phyloP scores from a whole-genome alignment of 2,329 filamentous ascomycete genomes.

The Epichloe festucae region DNA sequence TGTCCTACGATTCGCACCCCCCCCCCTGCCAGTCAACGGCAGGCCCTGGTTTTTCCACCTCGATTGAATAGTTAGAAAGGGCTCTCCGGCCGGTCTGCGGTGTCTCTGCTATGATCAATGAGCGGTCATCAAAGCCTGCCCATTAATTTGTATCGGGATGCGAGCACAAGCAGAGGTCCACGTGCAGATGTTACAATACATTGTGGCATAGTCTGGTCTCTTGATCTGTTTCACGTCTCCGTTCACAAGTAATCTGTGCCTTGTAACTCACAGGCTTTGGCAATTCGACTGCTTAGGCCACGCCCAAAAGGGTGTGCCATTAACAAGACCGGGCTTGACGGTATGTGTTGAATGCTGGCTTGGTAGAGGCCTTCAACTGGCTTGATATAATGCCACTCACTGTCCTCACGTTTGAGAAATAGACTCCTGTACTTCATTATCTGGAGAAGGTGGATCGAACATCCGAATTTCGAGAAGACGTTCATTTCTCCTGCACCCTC shows the following conservation, averaged over 20 bases:
- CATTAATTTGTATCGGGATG: conserved; percentile 1
- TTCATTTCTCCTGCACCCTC: neutral
- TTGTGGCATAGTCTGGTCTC: neutral
- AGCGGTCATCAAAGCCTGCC: neutral
- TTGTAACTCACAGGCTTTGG: neutral
- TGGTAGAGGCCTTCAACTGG: neutral
- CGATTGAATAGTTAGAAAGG: neutral
- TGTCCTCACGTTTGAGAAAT: neutral
- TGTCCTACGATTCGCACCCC: no score
- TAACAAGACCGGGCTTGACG: neutral
- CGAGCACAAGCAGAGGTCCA: conserved; percentile 1
- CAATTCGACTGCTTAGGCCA: neutral
- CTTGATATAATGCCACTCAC: neutral
- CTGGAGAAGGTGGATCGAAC: neutral
- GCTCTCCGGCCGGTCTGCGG: neutral
- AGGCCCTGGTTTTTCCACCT: neutral
- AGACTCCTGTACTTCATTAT: neutral
- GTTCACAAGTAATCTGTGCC: neutral
- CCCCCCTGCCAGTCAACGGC: neutral
- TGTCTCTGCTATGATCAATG: neutral
- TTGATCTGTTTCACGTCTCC: conserved; percentile 1
- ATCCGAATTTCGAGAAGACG: neutral
- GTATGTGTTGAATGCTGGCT: neutral
- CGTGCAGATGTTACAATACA: conserved; percentile 1
- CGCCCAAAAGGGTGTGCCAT: neutral